Conservation (phyloP, 2,329 filamentous ascomycete genomes). For the Fusarium vanettenii region DNA sequence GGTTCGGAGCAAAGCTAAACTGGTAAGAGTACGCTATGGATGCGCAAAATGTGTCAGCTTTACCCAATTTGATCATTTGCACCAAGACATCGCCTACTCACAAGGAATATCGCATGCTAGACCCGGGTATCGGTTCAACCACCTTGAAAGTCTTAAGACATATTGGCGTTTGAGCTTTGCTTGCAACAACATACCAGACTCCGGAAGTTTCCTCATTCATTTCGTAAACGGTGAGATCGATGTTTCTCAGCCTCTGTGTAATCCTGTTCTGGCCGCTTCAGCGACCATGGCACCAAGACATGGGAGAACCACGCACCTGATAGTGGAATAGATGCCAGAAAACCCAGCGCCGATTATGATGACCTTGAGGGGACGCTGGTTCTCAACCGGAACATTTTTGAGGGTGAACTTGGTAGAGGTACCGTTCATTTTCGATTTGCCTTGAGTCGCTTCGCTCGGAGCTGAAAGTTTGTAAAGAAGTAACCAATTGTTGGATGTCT, state of each 20-base stretch:
- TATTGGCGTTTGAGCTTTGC: background rate
- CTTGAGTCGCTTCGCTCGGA: too few species aligned
- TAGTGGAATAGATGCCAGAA: constrained; percentile 17
- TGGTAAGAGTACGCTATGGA: constrained; percentile 14
- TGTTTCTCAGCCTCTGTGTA: constrained; percentile 3
- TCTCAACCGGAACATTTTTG: constrained; percentile 14
- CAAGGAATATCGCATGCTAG: constrained; percentile 21
- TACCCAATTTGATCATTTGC: background rate
- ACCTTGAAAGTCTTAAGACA: background rate
- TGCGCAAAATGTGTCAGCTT: background rate
- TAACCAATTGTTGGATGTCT: too few species aligned
- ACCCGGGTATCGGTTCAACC: constrained; percentile 16
- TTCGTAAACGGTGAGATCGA: constrained; percentile 16
- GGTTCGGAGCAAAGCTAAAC: constrained; percentile 12
- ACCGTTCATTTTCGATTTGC: too few species aligned
- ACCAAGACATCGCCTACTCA: background rate
- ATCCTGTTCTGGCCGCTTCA: background rate
- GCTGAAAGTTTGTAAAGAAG: too few species aligned
- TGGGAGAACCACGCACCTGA: background rate
- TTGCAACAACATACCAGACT: constrained; percentile 6
- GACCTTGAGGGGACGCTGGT: constrained; percentile 10
- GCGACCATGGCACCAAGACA: too few species aligned
- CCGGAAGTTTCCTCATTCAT: constrained; percentile 8
- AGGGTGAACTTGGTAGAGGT: background rate
- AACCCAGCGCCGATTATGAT: constrained; percentile 18